Base-by-base conservation (phyloP, 768 basidiomycete species). In the Boletus rubescentipes region DNA sequence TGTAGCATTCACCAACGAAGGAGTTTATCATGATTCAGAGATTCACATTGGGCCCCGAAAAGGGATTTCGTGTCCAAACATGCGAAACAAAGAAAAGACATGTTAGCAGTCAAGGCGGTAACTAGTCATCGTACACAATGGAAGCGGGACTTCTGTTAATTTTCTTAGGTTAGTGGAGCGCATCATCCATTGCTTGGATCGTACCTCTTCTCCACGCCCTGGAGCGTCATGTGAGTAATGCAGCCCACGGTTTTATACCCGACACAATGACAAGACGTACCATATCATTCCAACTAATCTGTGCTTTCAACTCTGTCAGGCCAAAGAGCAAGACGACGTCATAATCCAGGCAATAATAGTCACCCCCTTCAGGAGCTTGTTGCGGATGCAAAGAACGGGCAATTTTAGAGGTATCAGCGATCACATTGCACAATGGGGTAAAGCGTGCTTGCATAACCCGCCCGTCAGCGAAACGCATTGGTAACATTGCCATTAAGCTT, bases 241-340 rank as follows among this genome's bases (percentile, higher is more conserved):
- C 18, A 18, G 18, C 16, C 16, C 10, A 0, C n/a, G 18, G 15
- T 15, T 23, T 20, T 8, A 2, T 12, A 34, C 9, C n/a, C 9
- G 1, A 5, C 4, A 14, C 1, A 4, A 45, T 21, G 11, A 31
- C 5, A 21, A 18, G 34, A 44, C 57, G 31, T 10, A 63, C 63
- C 57, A 8, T 35, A 9, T 79, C 71, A 10, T 59, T 61, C 79
- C 79, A 80, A 2, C 67, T 60, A 26, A 78, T 70, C 34, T 78
- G 73, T 0, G 77, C 79, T 54, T 77, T 75, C 31, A 79, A 53
- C 49, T 80, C 79, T 0, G 77, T 75, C 10, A 72, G 50, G 2
- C 78, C 79, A 43, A 77, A 74, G 10, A 70, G 62, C 14, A 80
- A 47, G 14, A 78, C 56, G 4, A 79, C 61, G 5, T 73, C 65